Evolutionary conservation across 2,329 filamentous ascomycete species (phyloP), one percentile per base, ranked within the genome.

Genomic region (Pestalotiopsis sp.): DNA sequence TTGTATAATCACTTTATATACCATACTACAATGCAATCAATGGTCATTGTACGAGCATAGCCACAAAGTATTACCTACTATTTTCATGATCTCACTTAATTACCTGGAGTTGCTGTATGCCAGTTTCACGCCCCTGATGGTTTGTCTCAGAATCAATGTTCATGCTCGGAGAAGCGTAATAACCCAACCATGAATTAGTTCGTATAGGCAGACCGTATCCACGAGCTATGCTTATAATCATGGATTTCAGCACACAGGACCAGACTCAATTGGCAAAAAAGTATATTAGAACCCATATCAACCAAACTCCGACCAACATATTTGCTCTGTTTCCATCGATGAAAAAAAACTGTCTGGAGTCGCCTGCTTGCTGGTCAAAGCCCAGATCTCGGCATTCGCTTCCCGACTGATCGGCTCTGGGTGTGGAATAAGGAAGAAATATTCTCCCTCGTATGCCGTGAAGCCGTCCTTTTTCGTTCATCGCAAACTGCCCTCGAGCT

Each of bases 301-400:
- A 83, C 81, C 79, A 79, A 84, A 85, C 83, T 85, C 83, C 83
- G 77, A 82, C 82, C 82, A 66, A 77, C 75, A 78, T 80, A 82
- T 80, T 80, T 81, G 78, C 79, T 82, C 79, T 68, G 61, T 64
- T 74, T 70, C 68, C 49, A 17, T 56, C 45, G 45, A 45, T 66
- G 45, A 52, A 56, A 25, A 20, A 38, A 49, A 36, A 36, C 31
- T 23, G 23, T 64, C 31, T 62, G 59, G 59, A 62, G 20, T 62
- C 62, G 68, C 69, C 68, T 64, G 68, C 70, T 69, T 69, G 60
- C 72, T 69, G 71, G 25, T 61, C 31, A 27, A 36, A 20, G 31
- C 20, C 59, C 27, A 62, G n/a, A 41, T 74, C 71, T 71, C 71
- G 68, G 67, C 70, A 66, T 27, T 31, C 36, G 25, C 66, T 71